phyloP scores from a whole-genome alignment of 805 yeast species.

The Blastobotrys terrestris region DNA sequence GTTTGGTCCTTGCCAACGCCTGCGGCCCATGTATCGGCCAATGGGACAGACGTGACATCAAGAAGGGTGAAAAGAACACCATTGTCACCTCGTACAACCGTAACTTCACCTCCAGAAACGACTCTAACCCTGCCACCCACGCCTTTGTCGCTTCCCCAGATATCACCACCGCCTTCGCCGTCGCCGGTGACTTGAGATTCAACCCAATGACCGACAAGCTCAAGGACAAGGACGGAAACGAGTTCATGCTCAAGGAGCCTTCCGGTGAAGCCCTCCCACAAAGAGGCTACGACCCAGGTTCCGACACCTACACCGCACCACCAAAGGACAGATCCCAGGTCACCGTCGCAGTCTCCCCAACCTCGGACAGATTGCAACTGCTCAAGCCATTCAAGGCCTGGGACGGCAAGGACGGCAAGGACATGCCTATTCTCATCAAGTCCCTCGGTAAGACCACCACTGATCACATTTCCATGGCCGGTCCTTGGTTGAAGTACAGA shows the following conservation, averaged over 20 bases:
- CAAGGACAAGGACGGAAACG: slow-evolving; percentile 82
- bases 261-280: slow-evolving; percentile 85
- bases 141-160: slow-evolving; percentile 97
- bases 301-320: slow-evolving; percentile 94
- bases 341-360: slow-evolving; percentile 72
- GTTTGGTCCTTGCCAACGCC: slow-evolving; percentile 91
- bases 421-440: slow-evolving; percentile 91
- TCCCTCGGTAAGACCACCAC: slow-evolving; percentile 98
- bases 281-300: slow-evolving; percentile 88
- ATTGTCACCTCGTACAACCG: slow-evolving; percentile 97
- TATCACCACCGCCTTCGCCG: slow-evolving; percentile 89
- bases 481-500: slow-evolving; percentile 99
- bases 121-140: slow-evolving; percentile 96
- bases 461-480: slow-evolving; percentile 99
- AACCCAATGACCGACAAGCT: slow-evolving; percentile 91
- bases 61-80: slow-evolving; percentile 93
- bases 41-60: slow-evolving; percentile 93
- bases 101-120: slow-evolving; percentile 96
- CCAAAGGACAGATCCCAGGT: slow-evolving; percentile 79
- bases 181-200: slow-evolving; percentile 93
- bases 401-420: slow-evolving; percentile 90
- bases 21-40: slow-evolving; percentile 99
- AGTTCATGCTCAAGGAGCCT: slow-evolving; percentile 84
- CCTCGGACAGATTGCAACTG: slow-evolving; percentile 92
- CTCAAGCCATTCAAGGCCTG: slow-evolving; percentile 92